Evolutionary conservation across 805 yeast species (phyloP).

Genomic region (Saturnispora besseyi): DNA sequence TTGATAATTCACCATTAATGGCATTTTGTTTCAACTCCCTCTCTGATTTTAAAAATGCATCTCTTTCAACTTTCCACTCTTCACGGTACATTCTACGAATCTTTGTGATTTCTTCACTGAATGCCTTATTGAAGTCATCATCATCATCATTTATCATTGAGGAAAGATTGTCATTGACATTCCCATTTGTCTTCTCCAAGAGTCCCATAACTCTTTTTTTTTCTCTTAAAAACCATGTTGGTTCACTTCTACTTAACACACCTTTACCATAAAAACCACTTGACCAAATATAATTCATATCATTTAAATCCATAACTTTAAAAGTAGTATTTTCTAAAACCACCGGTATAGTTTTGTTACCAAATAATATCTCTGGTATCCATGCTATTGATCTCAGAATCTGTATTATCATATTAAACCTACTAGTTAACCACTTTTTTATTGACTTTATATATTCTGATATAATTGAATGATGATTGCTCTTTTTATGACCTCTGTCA

Average conservation of each 20-base stretch:
- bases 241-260: constrained; percentile 78
- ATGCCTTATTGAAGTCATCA: constrained; percentile 14
- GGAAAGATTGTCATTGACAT: not conserved
- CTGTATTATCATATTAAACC: not conserved
- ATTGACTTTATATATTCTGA: not conserved
- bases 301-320: constrained; percentile 33
- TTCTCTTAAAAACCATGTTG: constrained; percentile 77
- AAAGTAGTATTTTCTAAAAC: constrained; percentile 19
- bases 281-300: constrained; percentile 60
- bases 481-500: not conserved
- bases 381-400: not conserved
- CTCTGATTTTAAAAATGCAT: constrained; percentile 43
- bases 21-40: constrained; percentile 24
- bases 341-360: not conserved
- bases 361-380: not conserved
- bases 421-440: not conserved
- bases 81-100: constrained; percentile 62
- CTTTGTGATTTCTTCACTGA: constrained; percentile 72
- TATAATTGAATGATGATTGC: not conserved
- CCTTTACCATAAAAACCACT: constrained; percentile 95
- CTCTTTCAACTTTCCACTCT: constrained; percentile 62
- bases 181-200: constrained; percentile 8
- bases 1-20: constrained; percentile 9
- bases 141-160: not conserved
- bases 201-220: constrained; percentile 35